Base-by-base conservation (phyloP, 1,284 basidiomycete genomes). In the Irpex sp. region DNA sequence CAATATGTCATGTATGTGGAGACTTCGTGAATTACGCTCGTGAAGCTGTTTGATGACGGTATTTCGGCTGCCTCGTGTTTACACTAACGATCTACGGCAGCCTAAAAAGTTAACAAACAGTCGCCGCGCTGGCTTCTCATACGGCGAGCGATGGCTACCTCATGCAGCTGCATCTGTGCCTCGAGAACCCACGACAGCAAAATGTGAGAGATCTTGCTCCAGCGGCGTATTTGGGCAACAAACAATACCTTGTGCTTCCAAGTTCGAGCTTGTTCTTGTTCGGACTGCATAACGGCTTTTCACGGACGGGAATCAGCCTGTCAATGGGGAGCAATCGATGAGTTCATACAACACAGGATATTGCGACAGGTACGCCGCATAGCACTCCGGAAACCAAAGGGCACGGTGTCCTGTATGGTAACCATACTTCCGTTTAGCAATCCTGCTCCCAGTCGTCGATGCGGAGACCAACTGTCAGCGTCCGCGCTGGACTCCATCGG, bases 21-120 rank as follows among this genome's bases (percentile, higher is more conserved):
- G 54, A 56, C 54, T 31, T 15, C 34, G 54, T 56, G 54, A 56
- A 56, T 56, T 56, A 56, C 54, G 54, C 54, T 56, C 34, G 26
- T 15, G 34, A 36, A 52, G 49, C 9, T 52, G 54, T 34, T 36
- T 26, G 54, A 56, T 56, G 21, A 34, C 54, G 54, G 54, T 56
- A 9, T 26, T 19, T 36, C 15, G 21, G 54, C 34, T 21, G 31
- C 54, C 31, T 36, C 54, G 49, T 26, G 49, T 26, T 26, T 13
- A 26, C 54, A 36, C 13, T 9, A 15, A 34, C 11, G 54, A 56
- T 56, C 54, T 56, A 9, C 54, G 7, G 17, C 7, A 4, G 19
- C 49, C 17, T 2, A 17, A 51, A 51, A 51, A 21, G 49, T 8
- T 4, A 51, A 51, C 49, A 17, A 51, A 51, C n/a, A 9, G 7